These are phyloP conservation scores for Striga hermonthica DNA, from an alignment of 305 asterid genomes.

Conservation along the genomic window DNA sequence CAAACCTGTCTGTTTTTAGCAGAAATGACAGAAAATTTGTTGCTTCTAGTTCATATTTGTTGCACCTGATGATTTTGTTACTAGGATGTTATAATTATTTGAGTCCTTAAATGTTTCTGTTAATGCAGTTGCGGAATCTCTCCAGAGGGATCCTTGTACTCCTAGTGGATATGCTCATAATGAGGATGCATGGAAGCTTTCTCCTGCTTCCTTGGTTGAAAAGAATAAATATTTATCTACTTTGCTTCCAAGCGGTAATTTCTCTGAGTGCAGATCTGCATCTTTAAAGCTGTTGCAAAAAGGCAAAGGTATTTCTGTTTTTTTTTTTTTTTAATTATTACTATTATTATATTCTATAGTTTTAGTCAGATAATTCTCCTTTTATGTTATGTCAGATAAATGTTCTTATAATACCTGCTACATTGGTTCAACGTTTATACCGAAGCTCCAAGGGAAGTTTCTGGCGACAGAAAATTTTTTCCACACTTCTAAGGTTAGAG, in stretches of 20 bases:
- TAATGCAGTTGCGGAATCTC: conserved; percentile 53
- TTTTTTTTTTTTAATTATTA: background rate
- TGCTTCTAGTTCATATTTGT: conserved; percentile 10
- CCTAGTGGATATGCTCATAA: conserved; percentile 72
- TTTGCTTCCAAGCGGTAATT: conserved; percentile 78
- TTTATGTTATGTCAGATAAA: conserved; percentile 50
- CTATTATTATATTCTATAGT: background rate
- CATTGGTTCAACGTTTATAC: conserved; percentile 75
- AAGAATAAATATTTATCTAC: conserved; percentile 44
- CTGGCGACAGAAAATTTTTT: conserved; percentile 95
- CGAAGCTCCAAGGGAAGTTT: conserved; percentile 86
- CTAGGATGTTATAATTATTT: conserved; percentile 3
- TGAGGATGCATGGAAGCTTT: conserved; percentile 38
- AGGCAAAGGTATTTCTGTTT: conserved; percentile 60
- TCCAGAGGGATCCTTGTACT: conserved; percentile 77
- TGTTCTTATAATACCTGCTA: conserved; percentile 63
- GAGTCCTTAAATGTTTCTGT: conserved; percentile 25
- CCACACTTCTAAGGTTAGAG: conserved; percentile 76
- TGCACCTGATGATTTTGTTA: background rate
- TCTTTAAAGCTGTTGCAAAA: conserved; percentile 71
- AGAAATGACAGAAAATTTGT: background rate
- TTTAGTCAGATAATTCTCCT: conserved; percentile 14
- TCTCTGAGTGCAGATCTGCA: conserved; percentile 83
- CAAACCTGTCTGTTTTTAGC: background rate
- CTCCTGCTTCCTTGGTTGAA: conserved; percentile 48